These are phyloP conservation scores for Chaetothyriales sp. DNA, from an alignment of 2,329 filamentous ascomycete species.

Conservation along the genomic window DNA sequence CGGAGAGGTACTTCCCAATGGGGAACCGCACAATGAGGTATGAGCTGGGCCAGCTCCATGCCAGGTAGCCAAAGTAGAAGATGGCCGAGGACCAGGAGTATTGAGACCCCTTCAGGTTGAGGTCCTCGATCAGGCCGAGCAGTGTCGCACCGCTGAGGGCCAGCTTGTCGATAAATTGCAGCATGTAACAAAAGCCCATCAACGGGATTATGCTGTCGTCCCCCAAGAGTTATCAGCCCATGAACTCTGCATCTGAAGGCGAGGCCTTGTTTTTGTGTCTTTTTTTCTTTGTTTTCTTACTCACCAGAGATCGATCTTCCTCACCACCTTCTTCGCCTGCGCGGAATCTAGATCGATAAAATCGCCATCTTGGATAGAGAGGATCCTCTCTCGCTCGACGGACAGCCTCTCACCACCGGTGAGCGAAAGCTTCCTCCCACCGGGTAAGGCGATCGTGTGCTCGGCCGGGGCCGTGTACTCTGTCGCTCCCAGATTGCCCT, in stretches of 20 bases:
- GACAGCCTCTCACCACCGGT: too few species aligned
- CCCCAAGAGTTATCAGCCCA: not conserved
- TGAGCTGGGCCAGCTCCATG: constrained; percentile 19
- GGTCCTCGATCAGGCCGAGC: constrained; percentile 17
- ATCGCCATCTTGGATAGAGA: not conserved
- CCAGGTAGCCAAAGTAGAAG: constrained; percentile 22
- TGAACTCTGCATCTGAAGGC: not conserved
- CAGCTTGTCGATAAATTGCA: constrained; percentile 21
- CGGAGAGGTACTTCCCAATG: constrained; percentile 17
- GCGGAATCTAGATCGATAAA: not conserved
- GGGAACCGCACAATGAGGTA: constrained; percentile 18
- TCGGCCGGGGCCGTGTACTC: too few species aligned
- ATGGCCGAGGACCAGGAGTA: constrained; percentile 21
- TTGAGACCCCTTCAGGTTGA: constrained; percentile 18
- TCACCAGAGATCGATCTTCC: constrained; percentile 6
- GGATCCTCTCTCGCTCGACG: not conserved
- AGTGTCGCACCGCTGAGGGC: constrained; percentile 21
- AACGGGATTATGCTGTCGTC: constrained; percentile 16
- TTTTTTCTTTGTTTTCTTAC: not conserved
- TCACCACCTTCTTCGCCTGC: constrained; percentile 1
- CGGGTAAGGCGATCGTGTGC: too few species aligned
- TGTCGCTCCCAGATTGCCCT: not conserved
- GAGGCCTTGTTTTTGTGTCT: not conserved
- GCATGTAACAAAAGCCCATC: constrained; percentile 21
- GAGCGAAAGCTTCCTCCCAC: too few species aligned